Base-by-base conservation (phyloP, 2,329 filamentous ascomycete genomes). In the Metarhizium rileyi region DNA sequence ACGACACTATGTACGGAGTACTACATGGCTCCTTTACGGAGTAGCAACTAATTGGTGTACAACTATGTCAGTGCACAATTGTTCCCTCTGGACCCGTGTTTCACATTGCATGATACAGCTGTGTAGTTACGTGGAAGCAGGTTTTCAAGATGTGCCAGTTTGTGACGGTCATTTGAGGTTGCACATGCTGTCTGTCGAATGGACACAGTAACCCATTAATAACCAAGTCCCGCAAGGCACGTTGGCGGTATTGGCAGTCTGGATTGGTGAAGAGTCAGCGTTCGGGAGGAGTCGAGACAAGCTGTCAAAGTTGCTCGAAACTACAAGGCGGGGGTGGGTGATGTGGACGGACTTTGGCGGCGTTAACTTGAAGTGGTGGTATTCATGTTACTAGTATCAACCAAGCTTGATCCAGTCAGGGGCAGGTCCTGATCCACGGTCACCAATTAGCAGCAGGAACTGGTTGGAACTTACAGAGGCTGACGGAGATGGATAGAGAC, bases 381-480 rank as follows among this genome's bases (percentile, higher is more conserved):
- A 33, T 33, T 16, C 16, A 30, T 30, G 28, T 30, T 30, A 12
- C 7, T 12, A 30, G 35, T 18, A n/a, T 38, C 35, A 22, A n/a
- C 12, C 35, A 22, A n/a, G 7, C 16, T 27, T 8, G 7, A 48
- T 27, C 61, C 59, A 63, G 54, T 63, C 60, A 63, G 53, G 57
- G 47, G 54, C 53, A 51, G 36, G 20, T 43, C 9, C 36, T 52
- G 49, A 44, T 57, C 57, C 61, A 64, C 61, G 61, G 54, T 57
- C 50, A 52, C 53, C 59, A 58, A 61, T 57, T 56, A 52, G 52
- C 33, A 52, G 50, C 50, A 50, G n/a, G 54, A 25, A 43, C 22
- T 49, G 42, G 52, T 28, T 41, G 51, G 4, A 26, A 20, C n/a
- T n/a, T n/a, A n/a, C n/a, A n/a, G n/a, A n/a, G n/a, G n/a, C n/a